Evolutionary conservation across 352 stramenopile genomes (phyloP).

Genomic region (Pythium periplocum): DNA sequence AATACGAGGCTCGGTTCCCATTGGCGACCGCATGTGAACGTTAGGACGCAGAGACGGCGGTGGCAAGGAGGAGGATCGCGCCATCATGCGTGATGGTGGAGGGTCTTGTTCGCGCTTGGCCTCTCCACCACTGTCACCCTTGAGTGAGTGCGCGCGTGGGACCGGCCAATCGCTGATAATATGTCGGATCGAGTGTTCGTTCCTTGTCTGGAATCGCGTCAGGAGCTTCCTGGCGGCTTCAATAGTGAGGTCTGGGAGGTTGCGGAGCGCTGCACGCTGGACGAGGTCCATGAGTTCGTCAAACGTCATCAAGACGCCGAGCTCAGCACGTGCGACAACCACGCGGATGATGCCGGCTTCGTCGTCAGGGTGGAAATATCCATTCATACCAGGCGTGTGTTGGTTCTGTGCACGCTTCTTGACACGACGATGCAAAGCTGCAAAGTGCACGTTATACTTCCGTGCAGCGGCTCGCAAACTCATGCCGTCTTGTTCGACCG

Average conservation of each 20-base stretch:
- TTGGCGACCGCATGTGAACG: too few species aligned
- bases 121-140: background rate
- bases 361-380: conserved; percentile 49
- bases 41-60: too few species aligned
- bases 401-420: conserved; percentile 43
- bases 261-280: conserved; percentile 41
- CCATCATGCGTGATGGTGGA: too few species aligned
- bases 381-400: conserved; percentile 8
- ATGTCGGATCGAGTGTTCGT: conserved; percentile 43
- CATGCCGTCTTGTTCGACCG: conserved; percentile 52
- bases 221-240: conserved; percentile 42
- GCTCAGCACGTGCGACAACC: conserved; percentile 41
- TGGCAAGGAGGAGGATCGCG: too few species aligned
- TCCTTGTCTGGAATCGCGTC: conserved; percentile 42
- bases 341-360: conserved; percentile 53
- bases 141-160: conserved; percentile 12
- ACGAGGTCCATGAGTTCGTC: conserved; percentile 56
- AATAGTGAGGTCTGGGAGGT: conserved; percentile 55
- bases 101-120: too few species aligned
- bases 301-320: conserved; percentile 67
- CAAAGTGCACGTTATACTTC: conserved; percentile 51
- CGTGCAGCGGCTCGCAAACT: conserved; percentile 43
- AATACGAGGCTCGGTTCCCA: too few species aligned
- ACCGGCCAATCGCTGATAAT: conserved; percentile 43
- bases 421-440: conserved; percentile 44